Evolutionary conservation across 164 flowering plant species (phyloP).

Genomic region (Euptelea pleiosperma): DNA sequence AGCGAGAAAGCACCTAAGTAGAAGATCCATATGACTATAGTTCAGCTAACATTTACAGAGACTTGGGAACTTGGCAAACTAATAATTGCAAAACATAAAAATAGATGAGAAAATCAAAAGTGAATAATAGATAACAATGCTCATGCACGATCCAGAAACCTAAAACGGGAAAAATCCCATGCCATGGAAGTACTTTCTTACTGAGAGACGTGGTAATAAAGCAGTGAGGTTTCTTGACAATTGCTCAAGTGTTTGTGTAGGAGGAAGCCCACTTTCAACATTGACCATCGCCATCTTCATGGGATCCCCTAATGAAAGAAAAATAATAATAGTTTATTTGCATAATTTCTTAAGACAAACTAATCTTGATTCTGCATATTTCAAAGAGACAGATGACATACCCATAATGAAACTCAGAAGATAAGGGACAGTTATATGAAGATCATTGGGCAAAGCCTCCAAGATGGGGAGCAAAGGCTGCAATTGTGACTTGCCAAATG

Average conservation of each 20-base stretch:
- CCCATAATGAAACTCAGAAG: conserved; percentile 63
- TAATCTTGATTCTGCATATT: background rate
- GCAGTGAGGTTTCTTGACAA: conserved; percentile 50
- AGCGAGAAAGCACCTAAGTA: too few species aligned
- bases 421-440: conserved; percentile 51
- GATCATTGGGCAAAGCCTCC: conserved; percentile 54
- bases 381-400: conserved; percentile 16
- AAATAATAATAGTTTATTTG: background rate
- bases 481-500: conserved; percentile 63
- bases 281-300: conserved; percentile 65
- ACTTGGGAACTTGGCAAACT: too few species aligned
- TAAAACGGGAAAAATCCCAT: background rate
- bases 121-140: too few species aligned
- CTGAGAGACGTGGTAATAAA: conserved; percentile 68
- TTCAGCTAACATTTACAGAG: too few species aligned
- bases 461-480: conserved; percentile 56
- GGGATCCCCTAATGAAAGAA: conserved; percentile 59
- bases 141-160: too few species aligned
- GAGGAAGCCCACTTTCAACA: conserved; percentile 47
- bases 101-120: too few species aligned
- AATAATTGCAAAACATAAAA: too few species aligned
- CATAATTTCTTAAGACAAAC: background rate
- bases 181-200: conserved; percentile 30
- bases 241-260: conserved; percentile 34
- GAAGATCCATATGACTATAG: too few species aligned